Evolutionary conservation across 768 basidiomycete species (phyloP).

Genomic region (Porphyrellus cyaneotinctus): DNA sequence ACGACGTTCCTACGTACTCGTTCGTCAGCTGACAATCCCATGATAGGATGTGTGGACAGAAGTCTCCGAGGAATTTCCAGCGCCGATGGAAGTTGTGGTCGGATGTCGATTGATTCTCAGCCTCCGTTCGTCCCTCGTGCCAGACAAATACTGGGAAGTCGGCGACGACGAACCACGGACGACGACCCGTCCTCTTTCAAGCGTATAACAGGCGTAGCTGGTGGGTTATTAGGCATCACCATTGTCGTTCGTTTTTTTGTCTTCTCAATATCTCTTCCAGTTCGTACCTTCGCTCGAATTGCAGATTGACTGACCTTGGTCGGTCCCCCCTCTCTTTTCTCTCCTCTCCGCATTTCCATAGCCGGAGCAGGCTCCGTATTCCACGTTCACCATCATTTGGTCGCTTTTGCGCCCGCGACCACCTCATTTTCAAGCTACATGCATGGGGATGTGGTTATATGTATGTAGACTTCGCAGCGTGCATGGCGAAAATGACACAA

Average conservation of each 20-base stretch:
- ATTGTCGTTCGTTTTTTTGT: neutral
- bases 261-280: neutral
- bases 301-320: neutral
- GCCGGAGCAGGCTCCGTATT: too few species aligned
- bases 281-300: neutral
- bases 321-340: too few species aligned
- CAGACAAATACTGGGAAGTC: neutral
- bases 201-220: neutral
- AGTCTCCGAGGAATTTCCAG: slow-evolving; percentile 4
- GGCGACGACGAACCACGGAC: neutral
- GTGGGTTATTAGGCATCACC: neutral
- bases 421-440: too few species aligned
- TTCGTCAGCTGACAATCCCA: neutral
- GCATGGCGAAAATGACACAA: too few species aligned
- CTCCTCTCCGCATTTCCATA: too few species aligned
- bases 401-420: too few species aligned
- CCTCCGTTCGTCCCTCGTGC: neutral
- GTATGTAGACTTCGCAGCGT: too few species aligned
- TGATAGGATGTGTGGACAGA: neutral
- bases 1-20: neutral
- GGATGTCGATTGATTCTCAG: slow-evolving; percentile 6
- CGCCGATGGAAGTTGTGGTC: neutral
- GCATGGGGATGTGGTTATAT: too few species aligned
- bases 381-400: too few species aligned
- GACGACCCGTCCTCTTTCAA: neutral